A percentile compares a stretch with the other conserved stretches of the same genome.
phyloP scores from a whole-genome alignment of 306 rosid genomes.

The Alnus glutinosa region DNA sequence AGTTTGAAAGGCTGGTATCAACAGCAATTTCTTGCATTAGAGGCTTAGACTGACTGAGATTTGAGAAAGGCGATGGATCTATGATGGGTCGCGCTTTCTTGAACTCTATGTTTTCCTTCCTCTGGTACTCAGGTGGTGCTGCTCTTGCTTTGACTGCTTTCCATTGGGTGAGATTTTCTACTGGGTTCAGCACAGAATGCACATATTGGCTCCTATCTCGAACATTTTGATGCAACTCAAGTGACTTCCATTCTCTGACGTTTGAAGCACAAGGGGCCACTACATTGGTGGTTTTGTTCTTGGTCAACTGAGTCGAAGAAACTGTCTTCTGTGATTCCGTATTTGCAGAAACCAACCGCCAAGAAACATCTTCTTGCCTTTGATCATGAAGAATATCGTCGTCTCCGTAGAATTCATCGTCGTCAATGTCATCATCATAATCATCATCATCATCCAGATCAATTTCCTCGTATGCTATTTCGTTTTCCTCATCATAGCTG shows the following conservation, averaged over 20 bases:
- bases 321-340: constrained; percentile 18
- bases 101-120: constrained; percentile 57
- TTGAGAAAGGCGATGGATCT: constrained; percentile 33
- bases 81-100: constrained; percentile 35
- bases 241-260: constrained; percentile 1
- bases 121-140: constrained; percentile 49
- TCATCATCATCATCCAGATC: constrained; percentile 51
- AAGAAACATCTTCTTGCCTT: constrained; percentile 35
- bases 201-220: constrained; percentile 30
- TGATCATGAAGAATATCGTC: constrained; percentile 25
- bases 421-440: constrained; percentile 20
- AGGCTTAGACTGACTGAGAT: constrained; percentile 49
- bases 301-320: background rate
- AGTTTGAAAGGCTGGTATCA: constrained; percentile 78
- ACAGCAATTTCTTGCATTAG: constrained; percentile 60
- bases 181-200: constrained; percentile 70
- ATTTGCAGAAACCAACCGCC: constrained; percentile 21
- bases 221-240: constrained; percentile 1
- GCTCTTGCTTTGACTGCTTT: constrained; percentile 77
- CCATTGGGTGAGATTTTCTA: constrained; percentile 86
- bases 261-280: background rate
- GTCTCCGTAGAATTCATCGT: constrained; percentile 27
- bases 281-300: background rate
- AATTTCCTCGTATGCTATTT: constrained; percentile 42
- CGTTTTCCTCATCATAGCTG: constrained; percentile 59